phyloP scores from a whole-genome alignment of 106 monocot genomes.

The Amphibolis antarctica region DNA sequence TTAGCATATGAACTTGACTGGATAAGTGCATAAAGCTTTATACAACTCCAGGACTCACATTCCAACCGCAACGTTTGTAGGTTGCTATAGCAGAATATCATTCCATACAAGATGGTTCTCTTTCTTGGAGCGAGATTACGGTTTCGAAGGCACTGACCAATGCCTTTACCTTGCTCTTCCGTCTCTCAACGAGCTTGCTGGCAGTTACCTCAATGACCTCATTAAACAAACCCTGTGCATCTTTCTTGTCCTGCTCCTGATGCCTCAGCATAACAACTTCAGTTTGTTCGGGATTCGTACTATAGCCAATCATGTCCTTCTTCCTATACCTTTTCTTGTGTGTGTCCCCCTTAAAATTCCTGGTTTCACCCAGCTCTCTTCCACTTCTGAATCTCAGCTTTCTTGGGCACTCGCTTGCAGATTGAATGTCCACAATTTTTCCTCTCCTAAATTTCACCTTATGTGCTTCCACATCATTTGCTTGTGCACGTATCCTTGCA shows the following conservation, averaged over 20 bases:
- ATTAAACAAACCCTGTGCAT: conserved; percentile 50
- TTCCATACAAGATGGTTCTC: conserved; percentile 1
- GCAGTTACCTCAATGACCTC: conserved; percentile 72
- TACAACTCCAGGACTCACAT: no score
- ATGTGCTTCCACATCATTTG: conserved; percentile 13
- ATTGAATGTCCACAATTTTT: conserved; percentile 36
- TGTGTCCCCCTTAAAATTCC: conserved; percentile 2
- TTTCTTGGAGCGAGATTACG: conserved; percentile 70
- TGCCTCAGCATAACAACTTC: conserved; percentile 38
- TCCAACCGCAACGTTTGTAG: neutral
- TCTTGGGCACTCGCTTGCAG: conserved; percentile 19
- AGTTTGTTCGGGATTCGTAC: conserved; percentile 7
- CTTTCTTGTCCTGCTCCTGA: conserved; percentile 53
- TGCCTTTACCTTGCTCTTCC: conserved; percentile 87
- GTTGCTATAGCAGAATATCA: neutral
- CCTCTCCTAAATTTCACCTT: conserved; percentile 45
- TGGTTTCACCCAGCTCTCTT: conserved; percentile 9
- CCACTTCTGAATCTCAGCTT: conserved; percentile 37
- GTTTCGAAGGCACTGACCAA: conserved; percentile 85
- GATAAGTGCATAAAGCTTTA: no score
- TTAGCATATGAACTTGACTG: no score
- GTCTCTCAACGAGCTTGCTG: conserved; percentile 57
- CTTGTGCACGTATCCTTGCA: conserved; percentile 14
- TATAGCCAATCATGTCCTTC: conserved; percentile 9
- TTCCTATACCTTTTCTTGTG: conserved; percentile 24